A percentile compares a stretch with the other conserved stretches of the same genome.
Conservation (phyloP, 2,329 filamentous ascomycete species). For the Aureobasidium sp. region DNA sequence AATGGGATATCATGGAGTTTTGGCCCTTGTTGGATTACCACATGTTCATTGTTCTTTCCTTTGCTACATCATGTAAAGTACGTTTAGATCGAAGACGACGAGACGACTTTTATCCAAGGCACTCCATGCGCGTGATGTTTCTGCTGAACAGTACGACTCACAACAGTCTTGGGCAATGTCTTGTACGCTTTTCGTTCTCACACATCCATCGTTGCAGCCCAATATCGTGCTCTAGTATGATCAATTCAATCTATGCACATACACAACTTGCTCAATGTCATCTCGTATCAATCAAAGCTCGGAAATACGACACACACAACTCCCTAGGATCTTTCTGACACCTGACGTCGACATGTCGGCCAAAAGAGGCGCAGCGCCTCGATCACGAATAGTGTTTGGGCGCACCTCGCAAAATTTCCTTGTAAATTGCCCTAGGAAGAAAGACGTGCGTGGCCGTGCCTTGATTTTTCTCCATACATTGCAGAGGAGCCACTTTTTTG, state of each 20-base stretch:
- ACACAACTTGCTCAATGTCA: not conserved
- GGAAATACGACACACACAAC: not conserved
- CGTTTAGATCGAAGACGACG: slow-evolving; percentile 3
- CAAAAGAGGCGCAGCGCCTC: slow-evolving; percentile 3
- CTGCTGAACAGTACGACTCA: not conserved
- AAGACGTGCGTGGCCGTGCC: not conserved
- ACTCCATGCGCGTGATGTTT: not conserved
- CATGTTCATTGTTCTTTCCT: slow-evolving; percentile 1
- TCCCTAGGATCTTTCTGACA: not conserved
- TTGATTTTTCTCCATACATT: not conserved
- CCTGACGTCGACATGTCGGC: slow-evolving; percentile 8
- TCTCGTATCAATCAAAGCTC: not conserved
- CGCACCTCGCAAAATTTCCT: not conserved
- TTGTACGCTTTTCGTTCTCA: not conserved
- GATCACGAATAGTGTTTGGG: slow-evolving; percentile 4
- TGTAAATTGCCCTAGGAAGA: not conserved
- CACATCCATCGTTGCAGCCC: not conserved
- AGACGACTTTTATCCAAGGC: not conserved
- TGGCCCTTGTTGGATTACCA: slow-evolving; percentile 13
- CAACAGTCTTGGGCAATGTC: not conserved
- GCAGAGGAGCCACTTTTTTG: not conserved
- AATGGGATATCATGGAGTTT: slow-evolving; percentile 14
- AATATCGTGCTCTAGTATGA: not conserved
- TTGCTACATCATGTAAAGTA: not conserved
- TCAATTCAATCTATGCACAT: not conserved